These are phyloP conservation scores for Arthrobotrys sinensis DNA, from an alignment of 2,329 filamentous ascomycete species.

Conservation along the genomic window DNA sequence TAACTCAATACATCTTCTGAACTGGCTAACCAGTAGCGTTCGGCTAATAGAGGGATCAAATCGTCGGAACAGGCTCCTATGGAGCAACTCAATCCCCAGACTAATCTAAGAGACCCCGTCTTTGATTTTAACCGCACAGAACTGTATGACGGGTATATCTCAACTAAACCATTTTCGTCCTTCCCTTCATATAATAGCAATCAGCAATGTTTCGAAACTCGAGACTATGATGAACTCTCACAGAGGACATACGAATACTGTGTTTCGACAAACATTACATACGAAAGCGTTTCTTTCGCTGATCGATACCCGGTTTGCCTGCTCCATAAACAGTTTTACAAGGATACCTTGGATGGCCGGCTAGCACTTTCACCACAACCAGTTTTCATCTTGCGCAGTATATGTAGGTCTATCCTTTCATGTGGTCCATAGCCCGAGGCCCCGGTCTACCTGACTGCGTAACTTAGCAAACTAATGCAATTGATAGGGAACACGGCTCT, in stretches of 20 bases:
- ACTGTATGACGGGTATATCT: not conserved
- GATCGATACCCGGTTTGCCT: not conserved
- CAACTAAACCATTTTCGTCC: not conserved
- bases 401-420: too few species aligned
- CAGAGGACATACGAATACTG: not conserved
- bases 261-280: conserved; percentile 1
- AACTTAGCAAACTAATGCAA: too few species aligned
- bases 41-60: too few species aligned
- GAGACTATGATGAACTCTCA: not conserved
- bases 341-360: not conserved
- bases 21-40: too few species aligned
- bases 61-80: too few species aligned
- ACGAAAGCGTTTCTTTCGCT: not conserved
- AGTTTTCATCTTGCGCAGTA: not conserved
- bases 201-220: conserved; percentile 1
- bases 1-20: too few species aligned
- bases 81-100: too few species aligned
- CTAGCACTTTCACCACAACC: not conserved
- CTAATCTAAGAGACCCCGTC: not conserved
- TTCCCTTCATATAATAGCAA: not conserved
- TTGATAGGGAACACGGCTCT: too few species aligned
- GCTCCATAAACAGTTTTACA: not conserved
- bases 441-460: too few species aligned
- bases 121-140: not conserved
- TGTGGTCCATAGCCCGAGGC: too few species aligned